phyloP scores from a whole-genome alignment of 2,329 filamentous ascomycete species.

The Xylariaceae sp. region DNA sequence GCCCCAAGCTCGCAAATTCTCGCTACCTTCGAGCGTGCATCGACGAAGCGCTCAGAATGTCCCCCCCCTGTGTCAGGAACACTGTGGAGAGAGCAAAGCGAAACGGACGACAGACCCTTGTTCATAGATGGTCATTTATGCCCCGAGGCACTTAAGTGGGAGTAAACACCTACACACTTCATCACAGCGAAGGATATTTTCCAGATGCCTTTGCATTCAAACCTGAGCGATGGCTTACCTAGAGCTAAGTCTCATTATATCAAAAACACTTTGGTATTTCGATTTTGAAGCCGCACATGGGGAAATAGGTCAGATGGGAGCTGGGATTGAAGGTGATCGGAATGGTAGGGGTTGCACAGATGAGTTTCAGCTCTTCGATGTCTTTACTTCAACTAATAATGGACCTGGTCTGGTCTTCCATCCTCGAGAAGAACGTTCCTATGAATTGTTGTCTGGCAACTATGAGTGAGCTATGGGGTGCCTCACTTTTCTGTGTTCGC shows the following conservation, averaged over 20 bases:
- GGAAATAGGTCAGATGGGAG: background rate
- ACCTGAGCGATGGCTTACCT: constrained; percentile 11
- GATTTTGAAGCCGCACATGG: constrained; percentile 5
- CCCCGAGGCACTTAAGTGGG: constrained; percentile 1
- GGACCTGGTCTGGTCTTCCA: too few relatives aligned
- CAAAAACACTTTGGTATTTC: constrained; percentile 8
- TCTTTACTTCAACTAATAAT: background rate
- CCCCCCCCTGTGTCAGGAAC: background rate
- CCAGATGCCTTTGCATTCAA: constrained; percentile 2
- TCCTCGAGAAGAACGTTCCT: too few relatives aligned
- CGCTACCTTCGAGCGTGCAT: constrained; percentile 14
- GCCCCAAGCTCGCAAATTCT: background rate
- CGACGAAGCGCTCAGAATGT: constrained; percentile 8
- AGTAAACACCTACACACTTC: constrained; percentile 3
- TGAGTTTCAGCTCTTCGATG: background rate
- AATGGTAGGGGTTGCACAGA: background rate
- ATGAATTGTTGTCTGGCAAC: too few relatives aligned
- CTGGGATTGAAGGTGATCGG: background rate
- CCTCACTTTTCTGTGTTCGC: too few relatives aligned
- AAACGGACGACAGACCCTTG: background rate
- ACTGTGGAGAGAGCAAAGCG: constrained; percentile 1
- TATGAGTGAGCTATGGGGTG: too few relatives aligned
- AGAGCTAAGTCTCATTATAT: constrained; percentile 3
- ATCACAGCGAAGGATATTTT: constrained; percentile 9
- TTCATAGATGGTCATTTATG: constrained; percentile 8